phyloP scores from a whole-genome alignment of 163 green algal genomes.

The Chloromonas sp. region DNA sequence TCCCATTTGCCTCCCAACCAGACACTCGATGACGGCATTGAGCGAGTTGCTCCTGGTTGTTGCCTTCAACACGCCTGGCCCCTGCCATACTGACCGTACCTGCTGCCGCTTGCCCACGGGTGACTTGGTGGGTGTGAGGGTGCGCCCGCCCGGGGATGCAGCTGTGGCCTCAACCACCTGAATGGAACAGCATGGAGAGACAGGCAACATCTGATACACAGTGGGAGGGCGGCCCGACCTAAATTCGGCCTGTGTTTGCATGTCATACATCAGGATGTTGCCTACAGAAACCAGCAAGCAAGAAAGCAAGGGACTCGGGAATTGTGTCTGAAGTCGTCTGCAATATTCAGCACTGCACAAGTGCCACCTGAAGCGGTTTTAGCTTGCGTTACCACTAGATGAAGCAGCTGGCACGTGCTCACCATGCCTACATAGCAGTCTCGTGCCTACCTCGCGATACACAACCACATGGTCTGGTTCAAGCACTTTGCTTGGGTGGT shows the following conservation, averaged over 20 bases:
- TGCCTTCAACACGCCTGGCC: not conserved
- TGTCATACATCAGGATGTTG: not conserved
- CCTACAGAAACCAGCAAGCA: not conserved
- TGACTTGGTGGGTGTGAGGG: not conserved
- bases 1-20: not conserved
- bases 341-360: not conserved
- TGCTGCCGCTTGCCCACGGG: too few relatives aligned
- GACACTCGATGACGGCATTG: not conserved
- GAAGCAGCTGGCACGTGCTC: not conserved
- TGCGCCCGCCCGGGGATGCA: not conserved
- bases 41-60: not conserved
- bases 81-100: too few relatives aligned
- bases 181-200: not conserved
- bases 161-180: not conserved
- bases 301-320: not conserved
- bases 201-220: not conserved
- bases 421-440: slow-evolving; percentile 5
- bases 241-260: too few relatives aligned
- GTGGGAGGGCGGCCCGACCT: too few relatives aligned
- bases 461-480: slow-evolving; percentile 38
- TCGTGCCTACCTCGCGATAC: slow-evolving; percentile 57
- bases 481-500: slow-evolving; percentile 19
- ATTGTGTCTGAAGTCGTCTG: not conserved
- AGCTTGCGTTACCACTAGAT: too few relatives aligned
- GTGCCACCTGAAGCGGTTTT: too few relatives aligned